A percentile compares a stretch with the other conserved stretches of the same genome.
Evolutionary conservation across 2,329 filamentous ascomycete species (phyloP).

Genomic region (Emydomyces testavorans): DNA sequence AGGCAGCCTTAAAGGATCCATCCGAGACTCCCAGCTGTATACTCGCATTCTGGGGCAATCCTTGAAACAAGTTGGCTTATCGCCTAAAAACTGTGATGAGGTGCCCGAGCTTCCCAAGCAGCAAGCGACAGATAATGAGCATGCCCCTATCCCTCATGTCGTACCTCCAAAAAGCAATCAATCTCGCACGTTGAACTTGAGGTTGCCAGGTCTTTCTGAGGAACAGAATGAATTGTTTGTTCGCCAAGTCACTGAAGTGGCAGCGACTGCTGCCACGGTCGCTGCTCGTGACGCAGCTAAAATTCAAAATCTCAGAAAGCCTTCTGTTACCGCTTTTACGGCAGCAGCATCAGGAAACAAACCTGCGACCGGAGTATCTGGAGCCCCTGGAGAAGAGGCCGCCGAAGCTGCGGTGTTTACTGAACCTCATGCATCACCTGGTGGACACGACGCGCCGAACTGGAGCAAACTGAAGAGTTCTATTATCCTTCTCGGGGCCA

Average conservation of each 20-base stretch:
- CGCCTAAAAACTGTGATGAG: conserved; percentile 25
- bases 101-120: conserved; percentile 20
- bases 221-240: conserved; percentile 72
- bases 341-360: conserved; percentile 26
- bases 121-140: background rate
- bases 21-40: conserved; percentile 80
- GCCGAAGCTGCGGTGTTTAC: conserved; percentile 23
- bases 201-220: conserved; percentile 57
- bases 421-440: conserved; percentile 38
- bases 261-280: conserved; percentile 77
- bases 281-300: conserved; percentile 67
- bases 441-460: conserved; percentile 95
- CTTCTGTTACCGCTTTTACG: conserved; percentile 31
- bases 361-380: conserved; percentile 27
- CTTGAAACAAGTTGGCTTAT: conserved; percentile 66
- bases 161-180: conserved; percentile 57
- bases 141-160: conserved; percentile 45
- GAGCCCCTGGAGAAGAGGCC: conserved; percentile 41
- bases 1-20: conserved; percentile 49
- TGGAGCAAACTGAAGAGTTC: conserved; percentile 90
- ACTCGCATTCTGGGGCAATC: conserved; percentile 89
- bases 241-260: conserved; percentile 84
- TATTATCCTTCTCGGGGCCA: conserved; percentile 77
- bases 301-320: conserved; percentile 43
- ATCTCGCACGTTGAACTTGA: conserved; percentile 16